Conservation (phyloP, 257 asterid genomes). For the Solanum chiquidenum region DNA sequence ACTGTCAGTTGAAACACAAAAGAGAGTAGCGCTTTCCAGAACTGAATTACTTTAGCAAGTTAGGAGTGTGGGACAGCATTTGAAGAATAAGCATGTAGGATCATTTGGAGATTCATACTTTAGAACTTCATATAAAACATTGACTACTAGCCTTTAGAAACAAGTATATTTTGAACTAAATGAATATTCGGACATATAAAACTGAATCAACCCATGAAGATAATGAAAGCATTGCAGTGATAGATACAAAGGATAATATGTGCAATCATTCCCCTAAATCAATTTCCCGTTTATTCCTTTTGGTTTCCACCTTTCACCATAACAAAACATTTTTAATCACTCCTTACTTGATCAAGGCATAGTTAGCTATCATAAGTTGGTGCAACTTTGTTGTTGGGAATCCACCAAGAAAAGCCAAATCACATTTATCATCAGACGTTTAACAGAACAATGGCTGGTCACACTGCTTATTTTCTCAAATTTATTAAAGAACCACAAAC, state of each 20-base stretch:
- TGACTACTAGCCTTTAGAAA: background rate
- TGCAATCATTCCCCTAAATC: background rate
- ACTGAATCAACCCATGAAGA: background rate
- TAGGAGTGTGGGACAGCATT: background rate
- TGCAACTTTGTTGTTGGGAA: background rate
- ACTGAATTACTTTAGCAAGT: background rate
- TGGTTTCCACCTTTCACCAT: background rate
- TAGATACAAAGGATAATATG: background rate
- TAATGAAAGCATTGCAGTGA: background rate
- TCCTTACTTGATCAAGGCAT: background rate
- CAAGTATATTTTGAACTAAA: background rate
- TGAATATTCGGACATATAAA: background rate
- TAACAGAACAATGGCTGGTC: background rate
- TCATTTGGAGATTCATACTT: background rate
- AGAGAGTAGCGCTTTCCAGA: background rate
- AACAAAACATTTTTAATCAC: background rate
- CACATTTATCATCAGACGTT: background rate
- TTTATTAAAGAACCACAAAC: background rate
- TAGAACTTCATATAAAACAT: background rate
- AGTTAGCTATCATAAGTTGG: background rate
- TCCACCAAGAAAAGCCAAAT: background rate
- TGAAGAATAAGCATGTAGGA: background rate
- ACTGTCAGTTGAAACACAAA: background rate
- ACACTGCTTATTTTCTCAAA: background rate
- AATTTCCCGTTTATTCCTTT: background rate